Percentiles rank a stretch among this genome's conserved stretches.
Evolutionary conservation across 352 stramenopile species (phyloP).

Genomic region (Lagenidium giganteum): DNA sequence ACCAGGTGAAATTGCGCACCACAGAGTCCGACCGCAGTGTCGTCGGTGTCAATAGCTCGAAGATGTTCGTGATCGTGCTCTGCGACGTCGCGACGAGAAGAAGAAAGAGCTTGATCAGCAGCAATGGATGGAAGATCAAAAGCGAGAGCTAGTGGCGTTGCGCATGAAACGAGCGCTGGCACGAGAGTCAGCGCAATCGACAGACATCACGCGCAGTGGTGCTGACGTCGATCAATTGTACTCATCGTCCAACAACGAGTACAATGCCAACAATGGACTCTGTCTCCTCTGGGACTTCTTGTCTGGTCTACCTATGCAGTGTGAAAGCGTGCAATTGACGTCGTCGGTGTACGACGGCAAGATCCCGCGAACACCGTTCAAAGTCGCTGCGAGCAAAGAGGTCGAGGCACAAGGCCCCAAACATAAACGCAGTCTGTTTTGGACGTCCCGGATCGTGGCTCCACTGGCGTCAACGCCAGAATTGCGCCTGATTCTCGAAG

Average conservation of each 20-base stretch:
- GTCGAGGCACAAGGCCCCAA: constrained; percentile 19
- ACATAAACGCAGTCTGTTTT: constrained; percentile 26
- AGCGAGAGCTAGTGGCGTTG: constrained; percentile 34
- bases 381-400: constrained; percentile 24
- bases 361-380: constrained; percentile 32
- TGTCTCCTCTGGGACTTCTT: constrained; percentile 44
- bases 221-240: too few species aligned
- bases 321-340: constrained; percentile 40
- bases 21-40: too few species aligned
- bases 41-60: too few species aligned
- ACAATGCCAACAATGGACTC: constrained; percentile 33
- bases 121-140: constrained; percentile 45
- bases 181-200: constrained; percentile 11
- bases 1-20: too few species aligned
- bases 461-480: constrained; percentile 20
- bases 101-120: too few species aligned
- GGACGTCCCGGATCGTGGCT: constrained; percentile 22
- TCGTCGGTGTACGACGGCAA: constrained; percentile 42
- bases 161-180: constrained; percentile 35
- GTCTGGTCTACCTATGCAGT: constrained; percentile 22
- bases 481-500: constrained; percentile 35
- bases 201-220: too few species aligned
- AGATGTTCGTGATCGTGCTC: too few species aligned
- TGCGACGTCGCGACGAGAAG: too few species aligned
- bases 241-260: constrained; percentile 4